These are phyloP conservation scores for Trichoderma asperellum DNA, from an alignment of 2,329 filamentous ascomycete species.

Conservation along the genomic window DNA sequence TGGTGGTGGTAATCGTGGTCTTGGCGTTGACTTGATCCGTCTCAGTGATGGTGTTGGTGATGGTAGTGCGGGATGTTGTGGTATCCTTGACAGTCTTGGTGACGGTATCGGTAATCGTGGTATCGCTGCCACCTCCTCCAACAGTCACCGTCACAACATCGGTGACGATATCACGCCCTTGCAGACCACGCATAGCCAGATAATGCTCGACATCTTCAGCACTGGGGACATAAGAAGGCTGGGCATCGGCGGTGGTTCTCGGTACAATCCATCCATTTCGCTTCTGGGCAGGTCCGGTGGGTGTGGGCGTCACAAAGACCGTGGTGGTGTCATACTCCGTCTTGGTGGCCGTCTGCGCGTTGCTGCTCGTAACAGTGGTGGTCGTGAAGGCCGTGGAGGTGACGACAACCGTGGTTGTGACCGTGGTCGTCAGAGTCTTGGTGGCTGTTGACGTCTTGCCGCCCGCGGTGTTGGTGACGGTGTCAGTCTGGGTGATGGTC, in stretches of 20 bases:
- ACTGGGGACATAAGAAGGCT: slow-evolving; percentile 29
- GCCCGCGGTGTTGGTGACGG: slow-evolving; percentile 36
- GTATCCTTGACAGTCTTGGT: slow-evolving; percentile 42
- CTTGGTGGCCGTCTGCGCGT: slow-evolving; percentile 43
- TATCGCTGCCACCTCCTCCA: slow-evolving; percentile 33
- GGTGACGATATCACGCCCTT: slow-evolving; percentile 44
- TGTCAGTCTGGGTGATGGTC: slow-evolving; percentile 40
- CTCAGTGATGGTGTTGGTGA: slow-evolving; percentile 40
- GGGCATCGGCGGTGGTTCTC: slow-evolving; percentile 30
- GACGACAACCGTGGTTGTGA: slow-evolving; percentile 36
- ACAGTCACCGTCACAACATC: slow-evolving; percentile 42
- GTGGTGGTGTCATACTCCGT: slow-evolving; percentile 44
- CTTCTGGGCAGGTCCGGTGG: slow-evolving; percentile 4
- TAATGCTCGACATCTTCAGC: slow-evolving; percentile 4
- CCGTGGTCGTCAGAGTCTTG: slow-evolving; percentile 36
- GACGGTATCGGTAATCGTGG: slow-evolving; percentile 38
- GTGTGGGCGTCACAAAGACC: slow-evolving; percentile 31
- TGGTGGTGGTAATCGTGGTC: slow-evolving; percentile 46
- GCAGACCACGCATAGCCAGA: slow-evolving; percentile 32
- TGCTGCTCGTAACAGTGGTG: slow-evolving; percentile 43
- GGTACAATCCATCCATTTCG: slow-evolving; percentile 11
- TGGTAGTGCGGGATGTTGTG: slow-evolving; percentile 36
- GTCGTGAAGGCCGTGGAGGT: slow-evolving; percentile 43
- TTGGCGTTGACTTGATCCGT: slow-evolving; percentile 43
- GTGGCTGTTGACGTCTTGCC: slow-evolving; percentile 37